These are phyloP conservation scores for Metrosideros polymorpha DNA, from an alignment of 441 rosid genomes.

Conservation along the genomic window DNA sequence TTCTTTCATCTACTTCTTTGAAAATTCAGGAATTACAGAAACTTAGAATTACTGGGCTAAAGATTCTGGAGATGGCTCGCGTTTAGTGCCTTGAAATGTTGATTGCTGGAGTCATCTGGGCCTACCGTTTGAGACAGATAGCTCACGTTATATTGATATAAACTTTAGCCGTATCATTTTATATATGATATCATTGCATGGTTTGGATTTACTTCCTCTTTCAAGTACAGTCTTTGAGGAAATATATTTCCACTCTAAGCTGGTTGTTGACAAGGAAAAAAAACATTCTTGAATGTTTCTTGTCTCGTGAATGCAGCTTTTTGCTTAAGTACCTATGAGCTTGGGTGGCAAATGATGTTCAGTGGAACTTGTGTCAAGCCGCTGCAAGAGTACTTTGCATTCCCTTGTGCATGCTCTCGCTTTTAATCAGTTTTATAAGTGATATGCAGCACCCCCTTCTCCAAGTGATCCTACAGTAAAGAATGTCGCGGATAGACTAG, in stretches of 20 bases:
- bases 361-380: conserved; percentile 82
- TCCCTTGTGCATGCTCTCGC: conserved; percentile 92
- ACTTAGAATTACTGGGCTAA: not conserved
- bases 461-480: conserved; percentile 92
- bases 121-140: not conserved
- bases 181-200: not conserved
- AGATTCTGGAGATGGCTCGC: not conserved
- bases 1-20: not conserved
- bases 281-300: conserved; percentile 65
- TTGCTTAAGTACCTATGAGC: conserved; percentile 70
- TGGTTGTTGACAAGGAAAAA: conserved; percentile 30
- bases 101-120: not conserved
- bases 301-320: conserved; percentile 96
- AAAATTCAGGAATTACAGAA: not conserved
- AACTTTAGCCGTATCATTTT: not conserved
- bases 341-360: conserved; percentile 91
- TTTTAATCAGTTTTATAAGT: conserved; percentile 99
- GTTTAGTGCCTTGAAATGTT: not conserved
- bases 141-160: not conserved
- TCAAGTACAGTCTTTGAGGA: not conserved
- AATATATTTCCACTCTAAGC: conserved; percentile 21
- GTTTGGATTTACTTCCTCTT: not conserved
- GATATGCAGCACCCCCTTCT: conserved; percentile 90
- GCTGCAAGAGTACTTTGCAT: conserved; percentile 95
- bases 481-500: conserved; percentile 93